Base-by-base conservation (phyloP, 2,329 filamentous ascomycete species). In the Phialophora macrospora region DNA sequence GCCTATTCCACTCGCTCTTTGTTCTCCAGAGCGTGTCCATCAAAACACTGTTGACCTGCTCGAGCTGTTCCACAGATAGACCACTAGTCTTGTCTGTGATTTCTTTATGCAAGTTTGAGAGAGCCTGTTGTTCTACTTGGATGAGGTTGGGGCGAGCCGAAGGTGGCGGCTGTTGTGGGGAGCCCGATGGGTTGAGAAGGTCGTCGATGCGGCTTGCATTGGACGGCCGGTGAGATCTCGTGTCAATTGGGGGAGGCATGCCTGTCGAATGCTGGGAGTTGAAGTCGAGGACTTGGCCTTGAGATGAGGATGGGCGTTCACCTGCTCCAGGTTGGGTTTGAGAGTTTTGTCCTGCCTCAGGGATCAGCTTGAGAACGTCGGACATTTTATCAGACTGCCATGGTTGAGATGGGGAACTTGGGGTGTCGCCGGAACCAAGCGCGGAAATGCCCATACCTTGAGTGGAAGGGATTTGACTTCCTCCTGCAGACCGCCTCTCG, bases 21-120 rank as follows among this genome's bases (percentile, higher is more conserved):
- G 85, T 85, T 67, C 84, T 84, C 95, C 95, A 99, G 52, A 98
- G 85, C 69, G 89, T 87, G 67, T 94, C 90, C 94, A 98, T 98
- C 69, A 98, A 81, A 71, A 90, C 88, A 7, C 93, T 89, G 76
- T 93, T 93, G 75, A 97, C 89, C 78, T 98, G 94, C 81, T 98
- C 94, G 22, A 99, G 81, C 77, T 99, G 94, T 79, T 99, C 95
- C 60, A 99, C 91, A 0, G 89, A 91, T 76, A 91, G 91, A 0
- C 91, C 92, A 22, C 87, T 88, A 1, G 91, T 94, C 52, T 84
- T 82, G 30, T 85, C 79, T 0, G 89, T 88, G 38, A 97, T 80
- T 44, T 87, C 82, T 0, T 82, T 76, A 63, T 64, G 60, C 49
- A 67, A 61, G 34, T 62, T 65, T 20, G 65, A 52, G 34, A 69